Base-by-base conservation (phyloP, 106 monocot species). In the Allium cepa region DNA sequence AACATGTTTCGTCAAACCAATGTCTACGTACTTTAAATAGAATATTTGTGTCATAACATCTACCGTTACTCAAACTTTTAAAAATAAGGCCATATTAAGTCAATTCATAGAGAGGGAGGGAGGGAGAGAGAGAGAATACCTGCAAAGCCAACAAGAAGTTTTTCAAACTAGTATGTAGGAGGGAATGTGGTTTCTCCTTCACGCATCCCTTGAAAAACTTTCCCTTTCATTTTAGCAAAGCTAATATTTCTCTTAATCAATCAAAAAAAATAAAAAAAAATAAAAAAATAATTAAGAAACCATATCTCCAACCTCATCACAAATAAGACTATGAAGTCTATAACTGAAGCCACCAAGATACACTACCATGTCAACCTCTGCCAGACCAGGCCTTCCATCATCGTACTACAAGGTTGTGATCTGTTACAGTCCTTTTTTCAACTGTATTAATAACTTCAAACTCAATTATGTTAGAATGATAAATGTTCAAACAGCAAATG, bases 341-440 rank as follows among this genome's bases (percentile, higher is more conserved):
- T 79, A 79, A 73, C 73, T 79, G 69, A 79, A 79, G 62, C 73
- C 79, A 64, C 79, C 79, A 17, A 73, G 63, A 79, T 73, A 79
- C 15, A 79, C 62, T 46, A 80, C 61, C 80, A 80, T 80, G 61
- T 80, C 80, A 48, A 71, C 75, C 49, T 80, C 80, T 48, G 80
- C 75, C 59, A 80, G 68, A 45, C 76, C 80, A 55, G 75, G 80
- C 61, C 50, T 80, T 36, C 71, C 73, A 17, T 80, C 80, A 75
- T 67, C 68, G 4, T 13, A 53, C 8, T 71, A 61, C 67, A 60
- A 50, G 57, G 18, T 71, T 59, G 61, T 66, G 14, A 50, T 49
- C 74, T 79, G 74, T 63, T 17, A 65, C 17, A 57, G 12, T 4
- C 17, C 52, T 55, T 57, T 17, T 57, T 46, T 49, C 10, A 47